Base-by-base conservation (phyloP, 2,329 filamentous ascomycete genomes). In the Blastomyces parvus region DNA sequence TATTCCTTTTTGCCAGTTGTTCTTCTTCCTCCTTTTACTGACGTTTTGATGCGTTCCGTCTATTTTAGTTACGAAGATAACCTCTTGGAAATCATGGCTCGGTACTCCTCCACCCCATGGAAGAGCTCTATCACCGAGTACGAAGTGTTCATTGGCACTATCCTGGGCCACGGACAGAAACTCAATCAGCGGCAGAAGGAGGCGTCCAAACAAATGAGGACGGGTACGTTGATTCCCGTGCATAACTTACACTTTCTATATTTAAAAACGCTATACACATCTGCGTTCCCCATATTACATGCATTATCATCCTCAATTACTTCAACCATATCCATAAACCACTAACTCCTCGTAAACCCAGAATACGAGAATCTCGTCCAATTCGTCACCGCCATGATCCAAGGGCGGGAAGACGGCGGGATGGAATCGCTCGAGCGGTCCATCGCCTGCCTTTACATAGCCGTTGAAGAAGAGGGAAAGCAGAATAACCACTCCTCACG, bases 361-460 rank as follows among this genome's bases (percentile, higher is more conserved):
- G 69, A 65, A 48, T 71, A 70, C 59, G 67, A 70, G 30, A 53
- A 61, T 3, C 65, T 70, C 0, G 67, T 71, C 19, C 64, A 67
- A 13, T 69, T 66, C 55, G 66, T 65, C 25, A 64, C 69, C 5
- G 67, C 66, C 11, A 64, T 66, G 64, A 70, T 71, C 17, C 62
- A 61, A 1, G 68, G 67, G 25, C 59, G 63, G 11, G 67, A 67
- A 59, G 66, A 67, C 25, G 69, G 64, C 7, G 66, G 64, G 36
- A 48, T 30, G 2, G 67, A 71, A 59, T 62, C 69, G 4, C 66
- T 71, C n/a, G 69, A 71, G 38, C 67, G 68, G 5, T 71, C 70
- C 2, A 65, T 71, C 48, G 70, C 70, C 13, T 71, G 68, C 64
- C 66, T 71, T 59, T 68, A 66, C 62, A 62, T 66, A 13, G 64